These are phyloP conservation scores for Saturnispora bothae DNA, from an alignment of 805 yeast genomes.

Conservation along the genomic window DNA sequence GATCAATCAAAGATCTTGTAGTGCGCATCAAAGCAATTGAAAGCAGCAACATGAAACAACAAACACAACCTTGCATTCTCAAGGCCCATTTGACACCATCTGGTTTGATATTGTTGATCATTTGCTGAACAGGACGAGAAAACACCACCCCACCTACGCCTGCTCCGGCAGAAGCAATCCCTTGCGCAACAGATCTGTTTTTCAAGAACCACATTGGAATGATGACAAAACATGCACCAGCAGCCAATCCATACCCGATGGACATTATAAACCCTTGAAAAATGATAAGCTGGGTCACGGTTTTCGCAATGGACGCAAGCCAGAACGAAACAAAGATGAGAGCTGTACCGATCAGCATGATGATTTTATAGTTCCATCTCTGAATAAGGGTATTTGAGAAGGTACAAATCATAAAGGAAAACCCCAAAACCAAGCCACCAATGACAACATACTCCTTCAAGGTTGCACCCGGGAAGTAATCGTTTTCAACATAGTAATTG, in stretches of 20 bases:
- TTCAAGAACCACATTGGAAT: slow-evolving; percentile 42
- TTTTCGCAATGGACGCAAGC: slow-evolving; percentile 34
- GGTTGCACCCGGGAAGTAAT: slow-evolving; percentile 38
- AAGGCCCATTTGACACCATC: slow-evolving; percentile 31
- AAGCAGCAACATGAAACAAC: slow-evolving; percentile 17
- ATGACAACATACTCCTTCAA: slow-evolving; percentile 43
- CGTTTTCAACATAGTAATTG: slow-evolving; percentile 33
- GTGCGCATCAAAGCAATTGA: slow-evolving; percentile 17
- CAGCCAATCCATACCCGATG: slow-evolving; percentile 33
- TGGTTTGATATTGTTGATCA: slow-evolving; percentile 27
- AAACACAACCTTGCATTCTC: slow-evolving; percentile 30
- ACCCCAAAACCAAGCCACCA: slow-evolving; percentile 42
- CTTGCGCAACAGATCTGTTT: slow-evolving; percentile 36
- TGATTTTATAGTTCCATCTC: slow-evolving; percentile 38
- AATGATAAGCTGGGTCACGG: slow-evolving; percentile 35
- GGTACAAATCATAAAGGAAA: slow-evolving; percentile 57
- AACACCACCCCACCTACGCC: slow-evolving; percentile 45
- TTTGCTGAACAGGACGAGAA: slow-evolving; percentile 31
- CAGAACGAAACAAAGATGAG: slow-evolving; percentile 32
- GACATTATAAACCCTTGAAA: slow-evolving; percentile 40
- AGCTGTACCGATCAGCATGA: slow-evolving; percentile 33
- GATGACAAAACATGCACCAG: slow-evolving; percentile 26
- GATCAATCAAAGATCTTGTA: slow-evolving; percentile 17
- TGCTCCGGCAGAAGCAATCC: slow-evolving; percentile 39
- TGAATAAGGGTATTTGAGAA: slow-evolving; percentile 37